A percentile compares a stretch with the other conserved stretches of the same genome.
Evolutionary conservation across 176 grass and related monocot genomes (phyloP).

Genomic region (Juncus inflexus): DNA sequence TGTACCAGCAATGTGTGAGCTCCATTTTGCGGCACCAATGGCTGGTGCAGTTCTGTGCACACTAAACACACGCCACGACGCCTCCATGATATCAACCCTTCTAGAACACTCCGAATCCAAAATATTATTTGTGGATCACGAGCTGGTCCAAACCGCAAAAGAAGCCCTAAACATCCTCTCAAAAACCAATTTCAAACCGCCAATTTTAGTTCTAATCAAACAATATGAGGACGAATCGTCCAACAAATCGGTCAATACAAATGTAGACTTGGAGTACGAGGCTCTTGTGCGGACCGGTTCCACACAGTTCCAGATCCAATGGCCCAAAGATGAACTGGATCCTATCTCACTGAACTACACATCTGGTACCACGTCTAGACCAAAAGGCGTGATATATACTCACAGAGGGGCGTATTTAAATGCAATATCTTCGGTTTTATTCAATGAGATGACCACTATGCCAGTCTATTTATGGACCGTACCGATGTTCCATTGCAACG

Average conservation of each 20-base stretch:
- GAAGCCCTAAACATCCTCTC: slow-evolving; percentile 50
- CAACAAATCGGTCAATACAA: not conserved
- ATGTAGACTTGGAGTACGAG: slow-evolving; percentile 47
- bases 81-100: slow-evolving; percentile 48
- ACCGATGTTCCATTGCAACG: slow-evolving; percentile 94
- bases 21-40: slow-evolving; percentile 83
- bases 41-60: slow-evolving; percentile 63
- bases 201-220: slow-evolving; percentile 38
- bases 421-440: slow-evolving; percentile 38
- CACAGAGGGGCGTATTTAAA: slow-evolving; percentile 74
- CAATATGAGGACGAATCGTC: slow-evolving; percentile 29
- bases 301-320: slow-evolving; percentile 33
- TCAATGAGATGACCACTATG: slow-evolving; percentile 39
- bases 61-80: slow-evolving; percentile 74
- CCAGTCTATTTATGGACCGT: slow-evolving; percentile 77
- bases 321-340: slow-evolving; percentile 63
- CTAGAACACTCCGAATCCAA: slow-evolving; percentile 72
- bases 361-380: slow-evolving; percentile 66
- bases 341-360: slow-evolving; percentile 83
- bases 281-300: slow-evolving; percentile 27
- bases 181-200: slow-evolving; percentile 23
- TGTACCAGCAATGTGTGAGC: slow-evolving; percentile 64
- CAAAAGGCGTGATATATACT: slow-evolving; percentile 77
- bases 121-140: slow-evolving; percentile 58
- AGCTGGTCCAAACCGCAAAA: slow-evolving; percentile 33